A percentile compares a stretch with the other conserved stretches of the same genome.
phyloP scores from a whole-genome alignment of 306 rosid genomes.

The Vigna radiata region DNA sequence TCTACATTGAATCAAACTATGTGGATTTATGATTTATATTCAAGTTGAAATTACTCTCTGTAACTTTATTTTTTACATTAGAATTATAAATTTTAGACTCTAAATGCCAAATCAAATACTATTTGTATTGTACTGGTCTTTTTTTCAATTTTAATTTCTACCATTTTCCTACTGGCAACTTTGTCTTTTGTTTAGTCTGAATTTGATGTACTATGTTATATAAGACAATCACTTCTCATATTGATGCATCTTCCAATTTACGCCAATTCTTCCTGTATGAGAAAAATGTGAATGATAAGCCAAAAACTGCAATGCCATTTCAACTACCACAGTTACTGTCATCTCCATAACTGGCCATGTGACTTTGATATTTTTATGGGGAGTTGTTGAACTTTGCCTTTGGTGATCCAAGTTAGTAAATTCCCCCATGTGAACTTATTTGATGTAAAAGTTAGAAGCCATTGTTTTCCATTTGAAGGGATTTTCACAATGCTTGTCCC shows the following conservation, averaged over 20 bases:
- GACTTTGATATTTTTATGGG: slow-evolving; percentile 36
- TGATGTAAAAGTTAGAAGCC: slow-evolving; percentile 43
- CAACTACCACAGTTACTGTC: slow-evolving; percentile 44
- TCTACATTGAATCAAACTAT: neutral
- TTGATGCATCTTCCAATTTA: slow-evolving; percentile 34
- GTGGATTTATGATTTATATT: no score
- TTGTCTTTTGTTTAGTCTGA: slow-evolving; percentile 8
- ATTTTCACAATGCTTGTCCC: slow-evolving; percentile 29
- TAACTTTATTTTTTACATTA: no score
- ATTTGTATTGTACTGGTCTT: neutral
- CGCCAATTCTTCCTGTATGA: slow-evolving; percentile 27
- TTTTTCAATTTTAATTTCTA: neutral
- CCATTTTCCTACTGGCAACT: slow-evolving; percentile 7
- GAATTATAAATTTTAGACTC: no score
- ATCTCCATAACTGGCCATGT: slow-evolving; percentile 41
- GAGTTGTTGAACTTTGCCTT: slow-evolving; percentile 56
- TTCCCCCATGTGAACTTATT: slow-evolving; percentile 40
- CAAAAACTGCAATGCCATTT: slow-evolving; percentile 46
- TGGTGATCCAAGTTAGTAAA: slow-evolving; percentile 42
- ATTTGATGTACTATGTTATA: slow-evolving; percentile 28
- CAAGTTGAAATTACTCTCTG: no score
- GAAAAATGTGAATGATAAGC: slow-evolving; percentile 38
- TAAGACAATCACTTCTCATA: slow-evolving; percentile 14
- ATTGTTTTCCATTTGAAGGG: slow-evolving; percentile 33
- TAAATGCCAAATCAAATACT: no score